These are phyloP conservation scores for Dentipellis sp. DNA, from an alignment of 768 basidiomycete species.

Conservation along the genomic window DNA sequence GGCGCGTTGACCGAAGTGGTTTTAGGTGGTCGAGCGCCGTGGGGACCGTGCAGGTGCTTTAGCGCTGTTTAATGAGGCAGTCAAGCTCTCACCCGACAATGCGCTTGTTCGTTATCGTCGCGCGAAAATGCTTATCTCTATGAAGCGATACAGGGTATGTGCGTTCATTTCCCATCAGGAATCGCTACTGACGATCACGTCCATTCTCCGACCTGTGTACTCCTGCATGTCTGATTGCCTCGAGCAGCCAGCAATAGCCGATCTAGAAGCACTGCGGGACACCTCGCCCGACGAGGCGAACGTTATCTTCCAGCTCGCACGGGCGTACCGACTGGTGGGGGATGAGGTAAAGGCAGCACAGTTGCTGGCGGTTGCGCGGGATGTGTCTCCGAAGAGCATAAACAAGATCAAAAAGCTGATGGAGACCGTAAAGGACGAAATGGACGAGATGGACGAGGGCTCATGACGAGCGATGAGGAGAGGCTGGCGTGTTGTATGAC, in stretches of 20 bases:
- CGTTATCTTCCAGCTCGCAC: constrained; percentile 92
- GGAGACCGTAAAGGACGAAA: constrained; percentile 59
- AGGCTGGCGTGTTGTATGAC: not conserved
- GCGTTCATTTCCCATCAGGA: constrained; percentile 5
- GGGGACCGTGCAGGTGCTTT: constrained; percentile 72
- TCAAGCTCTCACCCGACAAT: constrained; percentile 73
- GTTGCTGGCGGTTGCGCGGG: constrained; percentile 82
- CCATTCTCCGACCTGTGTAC: not conserved
- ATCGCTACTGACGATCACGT: constrained; percentile 15
- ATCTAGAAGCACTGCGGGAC: constrained; percentile 72
- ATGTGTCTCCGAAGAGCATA: constrained; percentile 86
- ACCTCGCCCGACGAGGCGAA: constrained; percentile 93
- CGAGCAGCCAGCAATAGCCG: constrained; percentile 64
- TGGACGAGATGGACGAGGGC: constrained; percentile 71
- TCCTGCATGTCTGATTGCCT: not conserved
- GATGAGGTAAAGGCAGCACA: constrained; percentile 74
- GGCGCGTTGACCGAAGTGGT: constrained; percentile 8
- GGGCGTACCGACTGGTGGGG: constrained; percentile 78
- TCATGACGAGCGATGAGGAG: constrained; percentile 19
- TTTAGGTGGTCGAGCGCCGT: constrained; percentile 80
- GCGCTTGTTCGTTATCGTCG: constrained; percentile 91
- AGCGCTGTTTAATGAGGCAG: constrained; percentile 73
- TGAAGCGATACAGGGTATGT: constrained; percentile 76
- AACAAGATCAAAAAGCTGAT: constrained; percentile 75
- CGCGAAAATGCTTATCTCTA: constrained; percentile 81